Evolutionary conservation across 1,284 basidiomycete genomes (phyloP), one percentile per base, ranked within the genome.

Genomic region (Retiboletus flavoniger): DNA sequence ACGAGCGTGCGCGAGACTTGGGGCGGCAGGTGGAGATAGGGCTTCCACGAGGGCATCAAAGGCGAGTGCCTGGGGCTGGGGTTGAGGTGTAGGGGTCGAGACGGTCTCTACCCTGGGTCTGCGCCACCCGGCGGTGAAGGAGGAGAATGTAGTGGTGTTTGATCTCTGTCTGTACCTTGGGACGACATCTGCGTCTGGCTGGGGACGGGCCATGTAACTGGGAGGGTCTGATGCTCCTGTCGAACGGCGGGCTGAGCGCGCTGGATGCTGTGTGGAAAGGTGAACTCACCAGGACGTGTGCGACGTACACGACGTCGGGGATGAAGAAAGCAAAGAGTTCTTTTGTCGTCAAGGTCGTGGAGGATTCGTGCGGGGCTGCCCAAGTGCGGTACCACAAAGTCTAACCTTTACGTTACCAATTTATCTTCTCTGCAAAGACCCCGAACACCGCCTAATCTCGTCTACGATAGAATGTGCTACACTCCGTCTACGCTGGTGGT

Each of bases 1-100:
- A 66, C 60, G 76, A 26, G 82, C 81, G 62, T 84, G 75, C 8
- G 67, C 54, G 1, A 84, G 63, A 60, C 81, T 84, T 4, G 84
- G 83, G 11, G 83, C 81, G 4, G 79, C 74, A 32, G 84, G 82
- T 3, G 82, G 81, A 1, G 75, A 74, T 36, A 85, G 72, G 14
- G 75, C 73, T 42, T 78, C 72, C 31, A 84, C 75, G 28, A 85
- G 74, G 32, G 69, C 75, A 38, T 80, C 75, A 24, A 82, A 62
- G 2, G 78, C 61, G 8, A 79, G 68, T 49, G 41, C 54, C 53
- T 50, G 69, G 53, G 53, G 41, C n/a, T 56, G 63, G 28, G 54
- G 50, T 17, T 63, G 60, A 13, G 63, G 59, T 41, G 35, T 36
- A 8, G 71, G 60, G 21, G 63, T 57, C 2, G 73, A 61, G 24